phyloP scores from a whole-genome alignment of 2,329 filamentous ascomycete species.

The Lecanicillium sp. region DNA sequence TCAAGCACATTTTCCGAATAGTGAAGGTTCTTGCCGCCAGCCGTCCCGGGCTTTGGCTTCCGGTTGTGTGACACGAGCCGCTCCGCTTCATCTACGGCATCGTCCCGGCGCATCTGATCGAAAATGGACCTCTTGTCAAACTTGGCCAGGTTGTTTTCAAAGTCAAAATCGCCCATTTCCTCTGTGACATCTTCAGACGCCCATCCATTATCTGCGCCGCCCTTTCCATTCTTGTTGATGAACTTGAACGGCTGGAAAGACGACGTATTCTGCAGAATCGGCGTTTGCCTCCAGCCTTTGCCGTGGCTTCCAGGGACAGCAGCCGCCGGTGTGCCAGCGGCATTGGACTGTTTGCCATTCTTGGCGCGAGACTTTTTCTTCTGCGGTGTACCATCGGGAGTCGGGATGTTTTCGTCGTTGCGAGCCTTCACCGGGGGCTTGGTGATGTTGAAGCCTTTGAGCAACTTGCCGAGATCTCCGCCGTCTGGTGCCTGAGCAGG shows the following conservation, averaged over 20 bases:
- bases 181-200: slow-evolving; percentile 94
- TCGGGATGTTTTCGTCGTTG: slow-evolving; percentile 13
- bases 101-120: slow-evolving; percentile 82
- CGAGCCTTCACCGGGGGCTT: slow-evolving; percentile 10
- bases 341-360: slow-evolving; percentile 21
- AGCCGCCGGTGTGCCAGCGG: slow-evolving; percentile 17
- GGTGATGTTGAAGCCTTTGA: slow-evolving; percentile 16
- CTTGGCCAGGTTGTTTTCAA: slow-evolving; percentile 79
- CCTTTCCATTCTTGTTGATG: slow-evolving; percentile 47
- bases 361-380: slow-evolving; percentile 24
- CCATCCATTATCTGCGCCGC: slow-evolving; percentile 67
- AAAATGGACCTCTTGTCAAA: slow-evolving; percentile 93
- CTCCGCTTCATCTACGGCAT: slow-evolving; percentile 80
- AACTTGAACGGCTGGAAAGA: slow-evolving; percentile 56
- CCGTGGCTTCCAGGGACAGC: slow-evolving; percentile 27
- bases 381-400: slow-evolving; percentile 16
- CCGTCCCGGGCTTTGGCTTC: slow-evolving; percentile 56
- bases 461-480: slow-evolving; percentile 4
- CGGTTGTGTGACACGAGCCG: slow-evolving; percentile 89
- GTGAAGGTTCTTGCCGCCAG: slow-evolving; percentile 82
- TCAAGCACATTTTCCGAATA: slow-evolving; percentile 88
- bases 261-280: slow-evolving; percentile 49
- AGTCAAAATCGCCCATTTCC: slow-evolving; percentile 92
- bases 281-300: slow-evolving; percentile 52
- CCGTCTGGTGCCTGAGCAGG: background rate